Percentiles rank a stretch among this genome's conserved stretches.
These are phyloP conservation scores for Monosporascus cannonballus DNA, from an alignment of 2,329 filamentous ascomycete genomes.

Conservation along the genomic window DNA sequence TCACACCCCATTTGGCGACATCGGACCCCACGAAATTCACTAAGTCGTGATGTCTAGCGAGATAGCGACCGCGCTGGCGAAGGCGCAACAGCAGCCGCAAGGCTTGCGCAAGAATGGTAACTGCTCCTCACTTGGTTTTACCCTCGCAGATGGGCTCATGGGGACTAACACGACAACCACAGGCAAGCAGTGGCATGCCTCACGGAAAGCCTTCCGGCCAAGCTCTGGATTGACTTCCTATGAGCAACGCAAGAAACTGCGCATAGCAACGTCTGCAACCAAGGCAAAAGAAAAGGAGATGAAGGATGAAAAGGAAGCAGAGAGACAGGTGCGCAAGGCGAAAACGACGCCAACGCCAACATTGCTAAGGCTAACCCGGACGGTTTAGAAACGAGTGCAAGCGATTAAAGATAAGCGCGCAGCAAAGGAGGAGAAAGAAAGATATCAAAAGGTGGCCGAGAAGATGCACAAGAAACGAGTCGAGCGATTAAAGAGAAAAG, in stretches of 20 bases:
- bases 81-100: conserved; percentile 33
- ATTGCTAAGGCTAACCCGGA: conserved; percentile 3
- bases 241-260: conserved; percentile 65
- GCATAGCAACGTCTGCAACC: conserved; percentile 64
- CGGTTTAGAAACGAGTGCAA: conserved; percentile 62
- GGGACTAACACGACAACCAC: conserved; percentile 2
- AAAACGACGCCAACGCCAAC: not conserved
- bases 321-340: conserved; percentile 58
- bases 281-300: conserved; percentile 94
- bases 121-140: conserved; percentile 10
- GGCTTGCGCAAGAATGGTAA: conserved; percentile 83
- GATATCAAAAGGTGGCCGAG: conserved; percentile 89
- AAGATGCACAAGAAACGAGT: conserved; percentile 98
- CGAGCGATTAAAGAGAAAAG: conserved; percentile 85
- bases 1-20: too few species aligned
- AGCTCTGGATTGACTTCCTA: conserved; percentile 72
- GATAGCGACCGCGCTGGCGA: conserved; percentile 28
- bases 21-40: not conserved
- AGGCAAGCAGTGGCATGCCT: conserved; percentile 94
- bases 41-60: conserved; percentile 37
- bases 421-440: conserved; percentile 86
- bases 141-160: not conserved
- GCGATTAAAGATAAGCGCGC: conserved; percentile 78
- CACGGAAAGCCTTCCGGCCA: conserved; percentile 81
- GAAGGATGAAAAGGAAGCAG: conserved; percentile 92